Evolutionary conservation across 2,329 filamentous ascomycete genomes (phyloP).

Genomic region (Pestalotiopsis fici): DNA sequence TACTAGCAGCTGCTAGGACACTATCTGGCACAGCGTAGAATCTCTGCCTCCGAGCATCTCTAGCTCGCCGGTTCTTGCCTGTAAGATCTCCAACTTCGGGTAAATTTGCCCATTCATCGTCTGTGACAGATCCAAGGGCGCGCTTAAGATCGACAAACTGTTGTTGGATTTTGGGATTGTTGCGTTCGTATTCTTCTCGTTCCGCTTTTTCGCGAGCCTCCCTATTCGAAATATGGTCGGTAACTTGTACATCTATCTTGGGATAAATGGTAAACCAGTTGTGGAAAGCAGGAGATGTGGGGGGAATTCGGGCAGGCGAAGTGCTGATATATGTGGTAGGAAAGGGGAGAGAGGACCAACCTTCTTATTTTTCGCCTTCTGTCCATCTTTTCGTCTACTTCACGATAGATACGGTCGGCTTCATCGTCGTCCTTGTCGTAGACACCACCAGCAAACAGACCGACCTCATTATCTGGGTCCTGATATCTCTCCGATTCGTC

Average conservation of each 20-base stretch:
- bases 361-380: constrained; percentile 81
- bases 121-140: constrained; percentile 81
- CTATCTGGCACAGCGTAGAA: constrained; percentile 98
- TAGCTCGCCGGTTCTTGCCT: constrained; percentile 84
- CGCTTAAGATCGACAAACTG: constrained; percentile 97
- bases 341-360: constrained; percentile 60
- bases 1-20: constrained; percentile 84
- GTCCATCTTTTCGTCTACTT: constrained; percentile 97
- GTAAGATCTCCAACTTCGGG: constrained; percentile 97
- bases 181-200: constrained; percentile 90
- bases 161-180: constrained; percentile 97
- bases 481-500: constrained; percentile 83
- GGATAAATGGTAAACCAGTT: constrained; percentile 68
- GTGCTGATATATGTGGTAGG: constrained; percentile 13
- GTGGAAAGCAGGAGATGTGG: constrained; percentile 19
- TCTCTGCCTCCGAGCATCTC: constrained; percentile 78
- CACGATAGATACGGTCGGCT: constrained; percentile 92
- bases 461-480: constrained; percentile 96
- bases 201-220: constrained; percentile 93
- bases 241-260: constrained; percentile 72
- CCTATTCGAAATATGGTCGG: constrained; percentile 73
- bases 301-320: neutral
- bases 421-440: constrained; percentile 99
- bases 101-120: constrained; percentile 95
- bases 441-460: constrained; percentile 90